Base-by-base conservation (phyloP, 192 early-diverging fungal species). In the Umbelopsis sp. region DNA sequence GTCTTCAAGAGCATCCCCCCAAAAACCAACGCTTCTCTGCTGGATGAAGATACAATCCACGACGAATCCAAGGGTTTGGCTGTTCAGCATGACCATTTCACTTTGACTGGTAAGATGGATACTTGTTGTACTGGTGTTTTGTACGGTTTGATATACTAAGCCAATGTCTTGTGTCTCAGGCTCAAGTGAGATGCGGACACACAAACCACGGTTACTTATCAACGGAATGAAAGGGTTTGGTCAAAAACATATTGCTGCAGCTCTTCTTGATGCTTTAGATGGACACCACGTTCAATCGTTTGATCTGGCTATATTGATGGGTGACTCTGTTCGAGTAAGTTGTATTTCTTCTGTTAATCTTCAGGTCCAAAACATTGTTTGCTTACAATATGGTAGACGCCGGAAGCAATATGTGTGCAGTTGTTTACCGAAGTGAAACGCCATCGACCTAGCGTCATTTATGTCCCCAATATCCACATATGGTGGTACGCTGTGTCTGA, bases 191-290 rank as follows among this genome's bases (percentile, higher is more conserved):
- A 62, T 62, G 31, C 26, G 56, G 12, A 78, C 73, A 4, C 87
- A 87, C 66, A 71, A 82, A 38, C 91, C 91, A 29, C 83, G 91
- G 4, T 69, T 92, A 22, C 77, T 91, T 41, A 72, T 94, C 17
- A 73, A 72, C 24, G 91, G 93, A 2, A 21, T 69, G 7, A 70
- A 81, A 14, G 86, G 88, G 0, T 86, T 90, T 84, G 91, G 89
- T 3, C 89, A 91, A 70, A 69, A 54, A 1, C 68, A 80, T 3
- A 69, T 92, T 26, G 88, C 84, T 0, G 78, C 82, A 0, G 90
- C 89, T 0, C 71, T 86, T 4, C 53, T 90, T 14, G 82, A 86
- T 36, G 72, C 73, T 41, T 53, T 93, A n/a, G 89, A 88, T 45
- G 82, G 85, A 16, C 81, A 87, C 36, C 81, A 84, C 8, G 79